Evolutionary conservation across 805 yeast genomes (phyloP), one percentile per base, ranked within the genome.

Genomic region (Candida takata): DNA sequence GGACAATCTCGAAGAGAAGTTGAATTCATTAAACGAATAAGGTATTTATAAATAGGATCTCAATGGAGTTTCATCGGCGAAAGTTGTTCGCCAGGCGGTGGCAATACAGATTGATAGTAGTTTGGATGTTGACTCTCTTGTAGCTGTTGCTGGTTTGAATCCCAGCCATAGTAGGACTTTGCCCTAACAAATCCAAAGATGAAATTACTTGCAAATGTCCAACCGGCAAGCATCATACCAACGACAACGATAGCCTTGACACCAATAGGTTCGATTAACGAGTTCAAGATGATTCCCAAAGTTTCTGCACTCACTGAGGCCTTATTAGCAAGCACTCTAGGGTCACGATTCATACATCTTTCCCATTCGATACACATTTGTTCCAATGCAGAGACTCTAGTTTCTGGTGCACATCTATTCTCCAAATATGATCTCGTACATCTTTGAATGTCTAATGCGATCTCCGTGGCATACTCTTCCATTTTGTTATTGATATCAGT

Each of bases 211-310:
- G 71, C 63, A 51, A 79, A 81, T 14, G 71, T 51, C 61, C 74
- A 60, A n/a, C 67, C 60, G 1, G 66, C 47, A 9, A 68, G 40
- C 2, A 57, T 58, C 8, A 66, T 44, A 4, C 64, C 45, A 10
- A 72, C 49, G 4, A 77, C 65, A 4, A 65, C 24, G 30, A 77
- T 62, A 14, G 81, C 73, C 51, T 79, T 77, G 42, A 69, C 58
- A 4, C 84, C 79, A 29, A 83, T 65, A 0, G 86, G 87, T 44
- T 81, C 84, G 14, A 81, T 64, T 36, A 82, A 62, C 0, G 80
- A 71, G 47, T 79, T 78, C 9, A 80, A 45, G 12, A 81, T 61
- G 33, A 72, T 58, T 0, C 87, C 88, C 3, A 82, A 46, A 0
- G 80, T 70, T 37, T 73, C 76, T 2, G 84, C 84, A 40, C 77